Evolutionary conservation across 192 early-diverging fungal species (phyloP).

Genomic region (Phlyctochytrium arcticum): DNA sequence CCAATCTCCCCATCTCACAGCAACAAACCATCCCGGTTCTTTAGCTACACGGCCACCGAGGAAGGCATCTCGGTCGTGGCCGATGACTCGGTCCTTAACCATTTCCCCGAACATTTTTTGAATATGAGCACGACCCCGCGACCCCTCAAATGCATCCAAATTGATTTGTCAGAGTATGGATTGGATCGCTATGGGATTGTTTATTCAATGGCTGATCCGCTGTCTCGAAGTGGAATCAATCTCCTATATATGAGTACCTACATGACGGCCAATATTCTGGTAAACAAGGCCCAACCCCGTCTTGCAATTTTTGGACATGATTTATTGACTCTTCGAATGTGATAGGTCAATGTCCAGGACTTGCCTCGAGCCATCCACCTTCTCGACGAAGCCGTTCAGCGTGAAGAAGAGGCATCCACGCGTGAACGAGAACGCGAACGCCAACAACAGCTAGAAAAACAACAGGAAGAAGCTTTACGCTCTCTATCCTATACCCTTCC

Average conservation of each 20-base stretch:
- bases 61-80: conserved; percentile 68
- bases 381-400: conserved; percentile 9
- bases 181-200: conserved; percentile 67
- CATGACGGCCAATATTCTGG: conserved; percentile 64
- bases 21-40: conserved; percentile 57
- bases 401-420: neutral
- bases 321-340: neutral
- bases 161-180: conserved; percentile 51
- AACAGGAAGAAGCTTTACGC: too few species aligned
- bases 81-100: conserved; percentile 51
- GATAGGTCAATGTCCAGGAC: conserved; percentile 9
- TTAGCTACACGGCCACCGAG: conserved; percentile 62
- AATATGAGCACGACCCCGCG: conserved; percentile 41
- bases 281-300: conserved; percentile 19
- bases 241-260: conserved; percentile 64
- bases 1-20: neutral
- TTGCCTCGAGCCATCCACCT: conserved; percentile 9
- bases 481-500: too few species aligned
- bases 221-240: conserved; percentile 53
- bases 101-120: conserved; percentile 35
- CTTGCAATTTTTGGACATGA: neutral
- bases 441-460: too few species aligned
- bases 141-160: conserved; percentile 59
- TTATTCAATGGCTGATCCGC: conserved; percentile 60
- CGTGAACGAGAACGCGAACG: too few species aligned